Conservation (phyloP, 1,284 basidiomycete genomes). For the Vanrija sp. region DNA sequence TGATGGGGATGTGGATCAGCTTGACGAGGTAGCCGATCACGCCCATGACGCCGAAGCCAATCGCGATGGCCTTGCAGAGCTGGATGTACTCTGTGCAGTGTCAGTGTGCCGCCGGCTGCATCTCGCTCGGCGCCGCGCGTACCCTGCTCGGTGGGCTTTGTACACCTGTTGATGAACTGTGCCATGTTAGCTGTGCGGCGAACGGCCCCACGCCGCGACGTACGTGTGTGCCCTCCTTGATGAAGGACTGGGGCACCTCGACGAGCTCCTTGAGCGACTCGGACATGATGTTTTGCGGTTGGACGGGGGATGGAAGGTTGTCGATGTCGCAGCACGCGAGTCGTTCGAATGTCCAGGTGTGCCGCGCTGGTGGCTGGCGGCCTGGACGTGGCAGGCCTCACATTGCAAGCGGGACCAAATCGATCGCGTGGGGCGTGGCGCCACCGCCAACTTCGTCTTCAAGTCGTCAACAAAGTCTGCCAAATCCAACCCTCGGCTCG, state of each 20-base stretch:
- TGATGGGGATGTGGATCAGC: constrained; percentile 93
- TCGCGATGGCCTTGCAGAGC: constrained; percentile 87
- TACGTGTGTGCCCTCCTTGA: constrained; percentile 90
- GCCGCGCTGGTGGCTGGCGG: no score
- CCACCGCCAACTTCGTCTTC: no score
- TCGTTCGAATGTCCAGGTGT: no score
- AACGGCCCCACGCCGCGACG: constrained; percentile 42
- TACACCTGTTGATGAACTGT: constrained; percentile 94
- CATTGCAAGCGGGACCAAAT: no score
- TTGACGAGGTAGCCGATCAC: constrained; percentile 93
- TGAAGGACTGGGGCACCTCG: constrained; percentile 86
- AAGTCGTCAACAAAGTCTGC: no score
- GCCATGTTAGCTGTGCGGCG: not conserved
- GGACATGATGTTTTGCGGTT: constrained; percentile 51
- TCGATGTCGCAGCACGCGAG: constrained; percentile 1
- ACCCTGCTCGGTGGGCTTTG: constrained; percentile 96
- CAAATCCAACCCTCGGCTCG: no score
- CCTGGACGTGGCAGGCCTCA: no score
- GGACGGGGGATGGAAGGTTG: no score
- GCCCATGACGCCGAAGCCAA: constrained; percentile 96
- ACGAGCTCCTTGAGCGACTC: constrained; percentile 79
- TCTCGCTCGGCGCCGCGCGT: constrained; percentile 16
- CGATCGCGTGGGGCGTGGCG: no score
- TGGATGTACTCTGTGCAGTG: constrained; percentile 75
- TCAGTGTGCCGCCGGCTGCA: not conserved